Conservation (phyloP, 441 rosid genomes). For the Syzygium malaccense region DNA sequence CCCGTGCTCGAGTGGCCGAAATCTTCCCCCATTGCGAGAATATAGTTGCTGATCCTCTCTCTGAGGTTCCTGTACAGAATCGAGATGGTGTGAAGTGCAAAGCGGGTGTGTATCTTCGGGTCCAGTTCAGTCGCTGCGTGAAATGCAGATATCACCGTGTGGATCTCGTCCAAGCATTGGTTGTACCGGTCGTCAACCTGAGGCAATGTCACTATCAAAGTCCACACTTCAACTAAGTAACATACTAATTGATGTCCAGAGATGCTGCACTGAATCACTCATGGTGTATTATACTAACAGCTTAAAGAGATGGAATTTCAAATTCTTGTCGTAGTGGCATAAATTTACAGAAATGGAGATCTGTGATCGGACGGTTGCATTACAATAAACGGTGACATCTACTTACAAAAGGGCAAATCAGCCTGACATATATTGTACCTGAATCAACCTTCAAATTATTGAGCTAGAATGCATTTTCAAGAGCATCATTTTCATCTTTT, state of each 20-base stretch:
- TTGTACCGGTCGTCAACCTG: slow-evolving; percentile 85
- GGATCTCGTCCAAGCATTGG: slow-evolving; percentile 82
- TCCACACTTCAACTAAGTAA: not conserved
- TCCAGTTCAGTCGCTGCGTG: slow-evolving; percentile 88
- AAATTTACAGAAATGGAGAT: not conserved
- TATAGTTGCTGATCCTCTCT: slow-evolving; percentile 78
- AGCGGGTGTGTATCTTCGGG: slow-evolving; percentile 69
- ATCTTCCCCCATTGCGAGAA: slow-evolving; percentile 56
- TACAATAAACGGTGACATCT: not conserved
- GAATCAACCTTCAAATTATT: not conserved
- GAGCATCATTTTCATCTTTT: not conserved
- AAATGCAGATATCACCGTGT: slow-evolving; percentile 83
- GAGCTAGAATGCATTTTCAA: not conserved
- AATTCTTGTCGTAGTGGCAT: not conserved
- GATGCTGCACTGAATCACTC: not conserved
- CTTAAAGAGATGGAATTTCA: not conserved
- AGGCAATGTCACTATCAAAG: not conserved
- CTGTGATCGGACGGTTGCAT: not conserved
- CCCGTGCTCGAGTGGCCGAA: slow-evolving; percentile 5
- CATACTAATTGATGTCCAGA: not conserved
- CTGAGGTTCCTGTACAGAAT: slow-evolving; percentile 63
- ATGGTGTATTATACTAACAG: not conserved
- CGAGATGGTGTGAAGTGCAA: slow-evolving; percentile 65
- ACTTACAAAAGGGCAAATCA: not conserved
- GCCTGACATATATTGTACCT: not conserved